Percentiles rank a stretch among this genome's conserved stretches.
Conservation (phyloP, 1,284 basidiomycete species). For the Rhodotorula sp. region DNA sequence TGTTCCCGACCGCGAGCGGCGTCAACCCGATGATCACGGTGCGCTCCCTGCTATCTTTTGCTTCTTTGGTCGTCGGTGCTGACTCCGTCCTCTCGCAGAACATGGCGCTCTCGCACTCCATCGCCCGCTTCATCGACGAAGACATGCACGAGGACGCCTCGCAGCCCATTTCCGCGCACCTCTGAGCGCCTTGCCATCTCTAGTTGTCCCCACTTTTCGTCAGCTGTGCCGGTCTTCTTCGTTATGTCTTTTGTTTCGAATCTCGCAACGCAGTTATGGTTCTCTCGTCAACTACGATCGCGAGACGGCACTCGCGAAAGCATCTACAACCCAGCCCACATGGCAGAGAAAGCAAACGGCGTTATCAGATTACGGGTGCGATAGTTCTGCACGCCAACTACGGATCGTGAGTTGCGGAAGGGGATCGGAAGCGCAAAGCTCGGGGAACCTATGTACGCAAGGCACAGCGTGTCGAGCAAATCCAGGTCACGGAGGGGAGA, state of each 20-base stretch:
- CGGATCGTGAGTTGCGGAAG: not conserved
- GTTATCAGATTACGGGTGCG: too few relatives aligned
- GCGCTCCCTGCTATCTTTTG: not conserved
- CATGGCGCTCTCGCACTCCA: constrained; percentile 35
- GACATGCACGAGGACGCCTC: constrained; percentile 14
- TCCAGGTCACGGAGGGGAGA: not conserved
- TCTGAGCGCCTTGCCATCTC: not conserved
- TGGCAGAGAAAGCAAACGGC: too few relatives aligned
- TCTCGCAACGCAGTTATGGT: too few relatives aligned
- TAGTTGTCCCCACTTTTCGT: not conserved
- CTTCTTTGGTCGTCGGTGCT: not conserved
- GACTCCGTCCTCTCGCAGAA: constrained; percentile 11
- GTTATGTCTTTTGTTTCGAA: not conserved
- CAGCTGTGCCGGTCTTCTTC: too few relatives aligned
- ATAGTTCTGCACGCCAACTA: not conserved
- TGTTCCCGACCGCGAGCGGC: constrained; percentile 53
- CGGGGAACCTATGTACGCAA: not conserved
- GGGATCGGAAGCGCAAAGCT: too few relatives aligned
- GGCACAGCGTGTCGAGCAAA: not conserved
- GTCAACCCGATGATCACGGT: constrained; percentile 57
- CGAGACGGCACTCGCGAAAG: too few relatives aligned
- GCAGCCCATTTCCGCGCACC: constrained; percentile 19
- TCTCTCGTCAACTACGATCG: too few relatives aligned
- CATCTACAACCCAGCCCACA: too few relatives aligned
- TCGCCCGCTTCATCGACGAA: constrained; percentile 32